These are phyloP conservation scores for Teunomyces atbi DNA, from an alignment of 805 yeast species.

Conservation along the genomic window DNA sequence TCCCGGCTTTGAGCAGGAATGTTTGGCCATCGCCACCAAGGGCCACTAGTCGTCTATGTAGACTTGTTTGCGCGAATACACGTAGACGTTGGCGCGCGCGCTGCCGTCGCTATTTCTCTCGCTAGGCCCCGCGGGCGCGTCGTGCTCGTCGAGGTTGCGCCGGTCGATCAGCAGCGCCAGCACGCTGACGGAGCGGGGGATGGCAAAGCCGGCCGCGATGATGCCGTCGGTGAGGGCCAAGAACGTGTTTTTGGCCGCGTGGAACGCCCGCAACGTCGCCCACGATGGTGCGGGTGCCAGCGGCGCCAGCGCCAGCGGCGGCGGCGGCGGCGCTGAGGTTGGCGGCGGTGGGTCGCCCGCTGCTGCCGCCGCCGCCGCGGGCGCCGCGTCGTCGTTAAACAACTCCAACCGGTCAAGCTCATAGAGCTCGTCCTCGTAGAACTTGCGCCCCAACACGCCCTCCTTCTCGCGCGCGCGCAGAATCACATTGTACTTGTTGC, in stretches of 20 bases:
- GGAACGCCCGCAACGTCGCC: slow-evolving; percentile 4
- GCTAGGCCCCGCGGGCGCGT: too few relatives aligned
- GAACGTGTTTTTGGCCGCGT: slow-evolving; percentile 35
- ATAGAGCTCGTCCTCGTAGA: slow-evolving; percentile 64
- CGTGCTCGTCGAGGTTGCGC: too few relatives aligned
- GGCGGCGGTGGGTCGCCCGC: too few relatives aligned
- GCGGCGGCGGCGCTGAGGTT: too few relatives aligned
- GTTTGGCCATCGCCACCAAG: slow-evolving; percentile 65
- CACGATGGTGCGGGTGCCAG: not conserved
- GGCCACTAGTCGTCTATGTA: slow-evolving; percentile 53
- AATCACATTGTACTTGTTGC: slow-evolving; percentile 58
- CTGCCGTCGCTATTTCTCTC: too few relatives aligned
- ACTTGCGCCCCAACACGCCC: slow-evolving; percentile 72
- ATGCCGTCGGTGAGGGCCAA: slow-evolving; percentile 50
- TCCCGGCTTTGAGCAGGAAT: slow-evolving; percentile 76
- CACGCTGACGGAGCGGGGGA: slow-evolving; percentile 49
- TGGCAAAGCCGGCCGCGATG: slow-evolving; percentile 57
- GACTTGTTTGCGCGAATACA: slow-evolving; percentile 39
- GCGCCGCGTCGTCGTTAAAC: slow-evolving; percentile 31
- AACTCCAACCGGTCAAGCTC: slow-evolving; percentile 40
- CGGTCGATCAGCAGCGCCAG: slow-evolving; percentile 24
- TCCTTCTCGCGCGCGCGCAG: slow-evolving; percentile 62
- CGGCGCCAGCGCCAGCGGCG: too few relatives aligned
- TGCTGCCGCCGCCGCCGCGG: too few relatives aligned
- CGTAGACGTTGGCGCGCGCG: slow-evolving; percentile 29